Base-by-base conservation (phyloP, 2,329 filamentous ascomycete species). In the Whalleya microplaca region DNA sequence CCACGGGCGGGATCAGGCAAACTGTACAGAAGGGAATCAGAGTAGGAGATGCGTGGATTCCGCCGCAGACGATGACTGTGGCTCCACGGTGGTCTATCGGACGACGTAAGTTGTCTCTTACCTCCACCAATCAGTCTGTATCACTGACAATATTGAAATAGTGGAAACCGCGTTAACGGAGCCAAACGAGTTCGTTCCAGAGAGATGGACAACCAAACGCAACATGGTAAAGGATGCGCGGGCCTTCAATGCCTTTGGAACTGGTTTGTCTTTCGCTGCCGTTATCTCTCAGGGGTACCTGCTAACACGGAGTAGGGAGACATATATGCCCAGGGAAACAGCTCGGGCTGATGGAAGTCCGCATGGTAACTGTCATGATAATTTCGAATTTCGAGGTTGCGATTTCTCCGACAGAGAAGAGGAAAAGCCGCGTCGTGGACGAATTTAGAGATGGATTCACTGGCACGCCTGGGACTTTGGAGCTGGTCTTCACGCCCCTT, bases 201-300 rank as follows among this genome's bases (percentile, higher is more conserved):
- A 63, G 23, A 48, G 60, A 45, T 63, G 60, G 60, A 56, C 54
- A 4, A 60, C 53, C 2, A 55, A 54, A n/a, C 29, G 53, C 3
- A 14, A 56, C 14, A 47, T 63, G 47, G 45, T 63, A 18, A 60
- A 51, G 21, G 44, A 54, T 18, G 8, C 12, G 2, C 45, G 44
- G 9, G 53, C 49, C 1, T 42, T 51, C 4, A 60, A 56, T 48
- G 53, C 21, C 3, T 56, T 56, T 21, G 44, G 48, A 3, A 48
- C 47, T 18, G 53, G 53, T 56, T 21, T 16, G 48, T 56, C 44
- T 19, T 14, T 2, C 27, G 18, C 18, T 18, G 21, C n/a, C 2
- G n/a, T 40, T 40, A 4, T 19, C 2, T 18, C 18, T 27, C 19
- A 12, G 10, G 2, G n/a, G 10, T 20, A 10, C 18, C 20, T 14